A percentile compares a stretch with the other conserved stretches of the same genome.
Evolutionary conservation across 2,329 filamentous ascomycete genomes (phyloP).

Genomic region (Aspergillus tubingensis): DNA sequence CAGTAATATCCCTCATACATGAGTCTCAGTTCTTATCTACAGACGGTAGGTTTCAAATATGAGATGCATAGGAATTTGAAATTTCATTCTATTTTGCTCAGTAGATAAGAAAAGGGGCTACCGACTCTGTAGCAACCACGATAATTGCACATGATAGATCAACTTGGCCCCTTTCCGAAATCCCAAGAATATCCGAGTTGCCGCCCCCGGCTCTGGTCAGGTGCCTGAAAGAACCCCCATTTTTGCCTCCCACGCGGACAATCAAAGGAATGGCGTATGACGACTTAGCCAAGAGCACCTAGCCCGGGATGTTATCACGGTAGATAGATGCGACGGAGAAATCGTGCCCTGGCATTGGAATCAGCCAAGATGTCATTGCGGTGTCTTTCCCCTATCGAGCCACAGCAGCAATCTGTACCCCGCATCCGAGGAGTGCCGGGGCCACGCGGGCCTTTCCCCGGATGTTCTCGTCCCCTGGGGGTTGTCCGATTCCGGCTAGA

Average conservation of each 20-base stretch:
- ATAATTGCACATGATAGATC: constrained; percentile 5
- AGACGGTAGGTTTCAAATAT: background rate
- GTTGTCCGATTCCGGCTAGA: background rate
- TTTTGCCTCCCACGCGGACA: background rate
- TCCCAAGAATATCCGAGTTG: constrained; percentile 5
- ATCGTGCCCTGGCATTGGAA: background rate
- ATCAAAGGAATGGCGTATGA: background rate
- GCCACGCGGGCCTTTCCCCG: constrained; percentile 26
- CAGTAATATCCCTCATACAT: background rate
- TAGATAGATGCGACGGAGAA: background rate
- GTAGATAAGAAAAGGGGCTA: background rate
- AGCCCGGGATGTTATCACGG: background rate
- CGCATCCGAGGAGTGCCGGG: constrained; percentile 26
- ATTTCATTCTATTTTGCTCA: background rate
- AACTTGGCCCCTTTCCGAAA: background rate
- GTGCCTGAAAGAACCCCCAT: background rate
- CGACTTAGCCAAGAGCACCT: background rate
- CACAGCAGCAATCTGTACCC: constrained; percentile 19
- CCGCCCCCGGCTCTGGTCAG: background rate
- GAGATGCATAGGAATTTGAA: background rate
- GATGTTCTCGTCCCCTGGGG: constrained; percentile 10
- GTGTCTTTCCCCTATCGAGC: background rate
- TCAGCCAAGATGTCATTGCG: background rate
- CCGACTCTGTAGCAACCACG: background rate
- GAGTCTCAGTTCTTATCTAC: background rate